Base-by-base conservation (phyloP, 1,139 yeast genomes). In the Candida dubliniensis region DNA sequence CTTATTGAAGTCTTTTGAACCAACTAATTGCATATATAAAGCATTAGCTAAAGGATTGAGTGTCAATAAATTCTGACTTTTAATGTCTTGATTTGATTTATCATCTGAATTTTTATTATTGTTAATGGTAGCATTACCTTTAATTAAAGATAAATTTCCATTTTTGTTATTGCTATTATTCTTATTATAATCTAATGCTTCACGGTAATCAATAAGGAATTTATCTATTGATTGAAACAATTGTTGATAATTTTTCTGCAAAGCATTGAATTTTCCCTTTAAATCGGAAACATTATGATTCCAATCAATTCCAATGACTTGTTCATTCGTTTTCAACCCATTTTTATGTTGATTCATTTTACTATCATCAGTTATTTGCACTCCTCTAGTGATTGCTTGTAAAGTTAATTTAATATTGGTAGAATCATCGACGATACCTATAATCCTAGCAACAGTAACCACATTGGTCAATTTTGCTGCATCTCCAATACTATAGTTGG, bases 31-130 rank as follows among this genome's bases (percentile, higher is more conserved):
- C 36, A 78, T 59, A 52, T 70, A 77, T n/a, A 84, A 64, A 0
- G 84, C 74, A 51, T 77, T 78, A 0, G 88, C 82, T 43, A 84
- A 60, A 0, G 90, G 91, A 14, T 84, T 77, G 32, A 83, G 64
- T 1, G 79, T 67, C 31, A 81, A 59, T 12, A 82, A 63, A 47
- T 74, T 71, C n/a, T 48, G 46, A 34, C 45, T 38, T n/a, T 27
- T 15, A 26, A 26, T 37, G n/a, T 41, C 35, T 13, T 33, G 35
- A 13, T 36, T 35, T 31, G 13, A 30, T 24, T 35, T 31, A 24
- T 34, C 32, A 12, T 30, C 13, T 5, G 4, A 27, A 27, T 13
- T 30, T 12, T 43, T 15, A 8, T 36, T 41, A 7, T 47, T 45
- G 10, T 23, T 13, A 12, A 11, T 30, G 13, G 8, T 30, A 11